Percentiles rank a stretch among this genome's conserved stretches.
phyloP scores from a whole-genome alignment of 176 grass and related monocot species.

The Tillandsia fasciculata region DNA sequence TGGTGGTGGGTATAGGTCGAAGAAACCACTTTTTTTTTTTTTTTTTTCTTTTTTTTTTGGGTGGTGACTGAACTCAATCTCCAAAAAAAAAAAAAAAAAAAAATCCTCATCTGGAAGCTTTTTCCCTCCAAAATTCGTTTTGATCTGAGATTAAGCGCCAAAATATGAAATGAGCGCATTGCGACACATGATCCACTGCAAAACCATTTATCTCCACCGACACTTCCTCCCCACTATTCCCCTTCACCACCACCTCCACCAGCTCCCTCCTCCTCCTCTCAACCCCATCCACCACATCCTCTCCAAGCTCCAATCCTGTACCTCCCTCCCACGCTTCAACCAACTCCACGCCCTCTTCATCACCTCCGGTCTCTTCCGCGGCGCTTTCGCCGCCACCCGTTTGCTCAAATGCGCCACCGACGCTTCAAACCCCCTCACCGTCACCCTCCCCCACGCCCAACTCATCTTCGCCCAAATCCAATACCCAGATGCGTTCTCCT shows the following conservation, averaged over 20 bases:
- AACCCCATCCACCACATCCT: slow-evolving; percentile 10
- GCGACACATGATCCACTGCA: no score
- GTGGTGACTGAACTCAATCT: no score
- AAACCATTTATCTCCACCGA: no score
- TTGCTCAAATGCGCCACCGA: background rate
- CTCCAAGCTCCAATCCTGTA: slow-evolving; percentile 4
- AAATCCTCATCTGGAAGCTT: no score
- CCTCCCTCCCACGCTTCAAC: slow-evolving; percentile 2
- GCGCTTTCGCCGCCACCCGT: slow-evolving; percentile 9
- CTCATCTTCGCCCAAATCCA: slow-evolving; percentile 16
- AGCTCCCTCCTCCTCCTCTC: background rate
- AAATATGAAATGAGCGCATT: no score
- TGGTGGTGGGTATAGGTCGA: no score
- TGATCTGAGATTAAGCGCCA: no score
- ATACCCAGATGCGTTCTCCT: slow-evolving; percentile 10
- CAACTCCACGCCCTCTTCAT: slow-evolving; percentile 10
- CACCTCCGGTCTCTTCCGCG: background rate
- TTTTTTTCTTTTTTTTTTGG: no score
- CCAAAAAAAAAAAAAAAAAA: no score
- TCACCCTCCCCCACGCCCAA: background rate
- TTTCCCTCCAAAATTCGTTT: no score
- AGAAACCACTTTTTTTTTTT: no score
- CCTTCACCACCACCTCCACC: background rate
- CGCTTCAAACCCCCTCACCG: background rate
- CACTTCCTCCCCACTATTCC: no score